phyloP scores from a whole-genome alignment of 2,329 filamentous ascomycete genomes.

The Fusarium heterosporum region DNA sequence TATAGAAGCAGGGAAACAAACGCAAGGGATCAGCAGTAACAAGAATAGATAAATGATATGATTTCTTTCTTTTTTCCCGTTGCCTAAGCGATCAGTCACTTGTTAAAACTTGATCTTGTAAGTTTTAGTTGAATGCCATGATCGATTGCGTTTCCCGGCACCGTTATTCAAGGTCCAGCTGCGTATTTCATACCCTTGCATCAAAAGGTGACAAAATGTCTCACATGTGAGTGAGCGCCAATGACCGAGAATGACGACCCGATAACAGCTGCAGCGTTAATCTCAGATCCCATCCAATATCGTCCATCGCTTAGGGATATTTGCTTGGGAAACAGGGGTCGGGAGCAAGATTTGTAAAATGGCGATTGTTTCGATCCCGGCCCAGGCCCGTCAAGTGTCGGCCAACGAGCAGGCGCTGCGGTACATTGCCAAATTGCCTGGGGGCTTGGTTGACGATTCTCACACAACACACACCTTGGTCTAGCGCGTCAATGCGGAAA shows the following conservation, averaged over 20 bases:
- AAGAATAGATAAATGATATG: not conserved
- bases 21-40: slow-evolving; percentile 2
- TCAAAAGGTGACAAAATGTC: not conserved
- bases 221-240: not conserved
- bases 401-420: not conserved
- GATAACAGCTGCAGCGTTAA: not conserved
- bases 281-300: not conserved
- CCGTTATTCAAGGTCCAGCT: not conserved
- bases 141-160: not conserved
- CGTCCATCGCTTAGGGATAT: too few species aligned
- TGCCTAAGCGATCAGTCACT: not conserved
- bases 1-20: slow-evolving; percentile 19
- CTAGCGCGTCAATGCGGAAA: not conserved
- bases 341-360: not conserved
- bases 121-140: too few species aligned
- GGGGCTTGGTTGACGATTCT: not conserved
- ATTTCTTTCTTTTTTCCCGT: not conserved
- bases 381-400: slow-evolving; percentile 2
- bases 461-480: not conserved
- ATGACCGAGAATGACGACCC: not conserved
- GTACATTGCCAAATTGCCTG: too few species aligned
- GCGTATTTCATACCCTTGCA: not conserved
- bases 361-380: not conserved
- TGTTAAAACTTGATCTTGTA: not conserved
- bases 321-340: too few species aligned